phyloP scores from a whole-genome alignment of 2,329 filamentous ascomycete species.

The Aspergillus fischeri region DNA sequence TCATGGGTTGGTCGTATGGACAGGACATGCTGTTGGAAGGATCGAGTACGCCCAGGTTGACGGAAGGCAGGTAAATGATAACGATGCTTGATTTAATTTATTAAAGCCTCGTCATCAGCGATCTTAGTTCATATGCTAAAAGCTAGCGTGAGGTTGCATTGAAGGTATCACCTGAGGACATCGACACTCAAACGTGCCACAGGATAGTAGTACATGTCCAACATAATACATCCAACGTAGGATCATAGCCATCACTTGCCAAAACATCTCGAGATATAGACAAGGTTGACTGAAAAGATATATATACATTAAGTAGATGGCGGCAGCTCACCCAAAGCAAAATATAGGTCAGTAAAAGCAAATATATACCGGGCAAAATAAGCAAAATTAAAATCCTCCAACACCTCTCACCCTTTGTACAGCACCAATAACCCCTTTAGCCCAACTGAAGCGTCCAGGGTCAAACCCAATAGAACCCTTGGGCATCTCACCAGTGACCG shows the following conservation, averaged over 20 bases:
- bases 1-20: conserved; percentile 33
- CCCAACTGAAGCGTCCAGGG: conserved; percentile 55
- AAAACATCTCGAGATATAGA: not conserved
- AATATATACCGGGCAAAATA: not conserved
- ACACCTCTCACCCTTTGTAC: conserved; percentile 55
- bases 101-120: not conserved
- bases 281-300: not conserved
- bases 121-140: not conserved
- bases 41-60: not conserved
- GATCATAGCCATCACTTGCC: not conserved
- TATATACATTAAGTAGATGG: not conserved
- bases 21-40: not conserved
- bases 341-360: not conserved
- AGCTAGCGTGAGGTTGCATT: not conserved
- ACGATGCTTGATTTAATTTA: not conserved
- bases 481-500: conserved; percentile 42
- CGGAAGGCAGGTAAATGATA: not conserved
- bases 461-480: conserved; percentile 51
- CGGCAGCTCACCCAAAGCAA: not conserved
- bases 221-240: not conserved
- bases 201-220: not conserved
- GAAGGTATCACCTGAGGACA: not conserved
- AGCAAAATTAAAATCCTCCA: conserved; percentile 47
- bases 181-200: not conserved
- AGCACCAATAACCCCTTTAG: conserved; percentile 55